Evolutionary conservation across 441 rosid genomes (phyloP), one percentile per base, ranked within the genome.

Genomic region (Jatropha podagrica): DNA sequence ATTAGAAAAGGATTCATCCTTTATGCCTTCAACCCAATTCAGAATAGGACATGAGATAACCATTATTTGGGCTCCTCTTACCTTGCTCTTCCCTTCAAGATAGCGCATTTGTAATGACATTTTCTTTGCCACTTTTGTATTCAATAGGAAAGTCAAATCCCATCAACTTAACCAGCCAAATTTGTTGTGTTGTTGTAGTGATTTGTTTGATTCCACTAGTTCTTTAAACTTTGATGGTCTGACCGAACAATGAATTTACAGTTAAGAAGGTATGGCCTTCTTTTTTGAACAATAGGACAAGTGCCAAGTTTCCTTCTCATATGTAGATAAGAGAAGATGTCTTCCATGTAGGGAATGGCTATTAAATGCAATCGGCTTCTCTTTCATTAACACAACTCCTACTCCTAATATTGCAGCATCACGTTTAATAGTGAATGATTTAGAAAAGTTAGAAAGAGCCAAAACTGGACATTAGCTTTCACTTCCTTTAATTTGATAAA

Each of bases 131-230:
- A 0, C 18, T 44, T 6, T 74, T 74, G 3, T 65, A 66, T 6
- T 65, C 3, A 12, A 74, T 54, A 1, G 7, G 0, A 26, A 52
- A 66, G 18, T 74, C 72, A 74, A 73, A 63, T 6, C 61, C 69
- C 13, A 46, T 49, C 7, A 63, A 13, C 18, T 51, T n/a, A 4
- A 11, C 23, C 0, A 65, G 0, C 55, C 32, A 41, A 8, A 2
- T 15, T 54, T 74, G 65, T 26, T 74, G 56, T 4, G 65, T 41
- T 27, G 15, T 10, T 0, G 10, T 41, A 0, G 68, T 55, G 6
- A 74, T 74, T 11, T 37, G 65, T 2, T 74, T 23, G n/a, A 0
- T 0, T 3, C 58, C 52, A 23, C 9, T 55, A 27, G 11, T 65
- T 12, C 44, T 74, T 66, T 3, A 74, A 23, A 7, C 65, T 42